Conservation (phyloP, 73 alveolate genomes). For the Paraurostyla sp. region DNA sequence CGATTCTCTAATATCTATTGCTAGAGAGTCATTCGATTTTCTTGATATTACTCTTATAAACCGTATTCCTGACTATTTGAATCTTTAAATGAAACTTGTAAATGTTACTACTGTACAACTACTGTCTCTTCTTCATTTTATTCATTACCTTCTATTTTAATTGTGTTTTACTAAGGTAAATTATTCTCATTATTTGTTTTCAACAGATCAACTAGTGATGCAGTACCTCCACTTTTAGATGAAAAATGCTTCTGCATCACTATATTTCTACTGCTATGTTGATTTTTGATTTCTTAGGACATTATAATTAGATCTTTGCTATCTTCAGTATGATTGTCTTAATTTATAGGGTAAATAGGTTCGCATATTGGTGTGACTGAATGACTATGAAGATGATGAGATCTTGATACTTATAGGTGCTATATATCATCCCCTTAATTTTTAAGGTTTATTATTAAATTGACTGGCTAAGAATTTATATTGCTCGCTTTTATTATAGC, state of each 20-base stretch:
- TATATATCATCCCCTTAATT: no score
- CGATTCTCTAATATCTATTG: not conserved
- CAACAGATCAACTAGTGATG: no score
- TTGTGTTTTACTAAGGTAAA: no score
- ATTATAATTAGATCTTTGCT: not conserved
- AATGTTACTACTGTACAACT: not conserved
- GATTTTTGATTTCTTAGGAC: not conserved
- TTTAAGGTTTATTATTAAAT: no score
- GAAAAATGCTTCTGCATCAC: no score
- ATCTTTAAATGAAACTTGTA: not conserved
- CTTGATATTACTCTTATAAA: no score
- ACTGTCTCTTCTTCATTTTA: not conserved
- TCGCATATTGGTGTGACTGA: not conserved
- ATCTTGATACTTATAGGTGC: not conserved
- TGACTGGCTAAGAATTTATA: no score
- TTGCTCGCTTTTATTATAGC: no score
- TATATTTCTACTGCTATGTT: no score
- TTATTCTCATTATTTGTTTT: no score
- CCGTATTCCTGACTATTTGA: no score
- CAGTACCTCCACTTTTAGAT: no score
- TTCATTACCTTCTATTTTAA: not conserved
- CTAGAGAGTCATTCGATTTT: not conserved
- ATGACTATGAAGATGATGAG: not conserved
- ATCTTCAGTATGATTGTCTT: not conserved
- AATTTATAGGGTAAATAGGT: constrained; percentile 2